phyloP scores from a whole-genome alignment of 2,329 filamentous ascomycete genomes.

The Fusarium transvaalense region DNA sequence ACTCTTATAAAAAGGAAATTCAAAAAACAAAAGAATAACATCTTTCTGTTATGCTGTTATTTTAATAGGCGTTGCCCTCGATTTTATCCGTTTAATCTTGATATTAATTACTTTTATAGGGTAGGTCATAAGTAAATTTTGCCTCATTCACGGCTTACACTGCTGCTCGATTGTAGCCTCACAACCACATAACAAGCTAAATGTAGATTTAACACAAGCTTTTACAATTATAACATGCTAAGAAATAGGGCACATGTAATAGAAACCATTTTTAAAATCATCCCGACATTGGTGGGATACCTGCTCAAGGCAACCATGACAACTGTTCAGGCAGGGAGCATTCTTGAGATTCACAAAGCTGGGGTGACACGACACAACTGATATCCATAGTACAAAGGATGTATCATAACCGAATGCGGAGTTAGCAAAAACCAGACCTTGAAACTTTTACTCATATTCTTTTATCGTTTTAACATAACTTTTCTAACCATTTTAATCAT shows the following conservation, averaged over 20 bases:
- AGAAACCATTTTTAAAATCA: too few species aligned
- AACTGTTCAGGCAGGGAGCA: too few species aligned
- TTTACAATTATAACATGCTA: too few species aligned
- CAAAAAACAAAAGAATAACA: too few species aligned
- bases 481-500: constrained; percentile 28
- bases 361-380: not conserved
- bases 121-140: not conserved
- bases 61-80: too few species aligned
- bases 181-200: not conserved
- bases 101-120: not conserved
- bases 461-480: constrained; percentile 23
- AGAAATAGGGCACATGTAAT: not conserved
- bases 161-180: constrained; percentile 3
- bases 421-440: not conserved
- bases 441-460: constrained; percentile 12
- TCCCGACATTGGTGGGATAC: not conserved
- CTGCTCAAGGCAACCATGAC: not conserved
- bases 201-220: not conserved
- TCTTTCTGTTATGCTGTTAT: too few species aligned
- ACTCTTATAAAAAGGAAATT: not conserved
- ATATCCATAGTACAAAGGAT: not conserved
- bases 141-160: constrained; percentile 17
- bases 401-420: not conserved
- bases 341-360: too few species aligned
- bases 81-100: not conserved